Conservation (phyloP, 2,329 filamentous ascomycete species). For the Alternaria sp. region DNA sequence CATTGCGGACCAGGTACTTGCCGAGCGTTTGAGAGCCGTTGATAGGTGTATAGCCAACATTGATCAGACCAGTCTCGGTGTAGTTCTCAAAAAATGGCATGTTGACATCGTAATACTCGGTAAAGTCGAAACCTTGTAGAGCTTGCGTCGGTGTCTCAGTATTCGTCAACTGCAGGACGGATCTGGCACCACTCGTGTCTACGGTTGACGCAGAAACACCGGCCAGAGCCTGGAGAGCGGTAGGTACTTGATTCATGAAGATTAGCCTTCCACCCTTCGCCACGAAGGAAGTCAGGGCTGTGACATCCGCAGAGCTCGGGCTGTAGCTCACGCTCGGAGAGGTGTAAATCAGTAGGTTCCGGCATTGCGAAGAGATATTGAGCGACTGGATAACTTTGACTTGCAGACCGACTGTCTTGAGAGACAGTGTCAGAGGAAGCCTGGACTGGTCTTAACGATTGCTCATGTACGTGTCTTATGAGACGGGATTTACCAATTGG, state of each 20-base stretch:
- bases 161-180: conserved; percentile 6
- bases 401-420: conserved; percentile 11
- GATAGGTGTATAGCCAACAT: conserved; percentile 10
- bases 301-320: conserved; percentile 6
- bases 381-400: conserved; percentile 9
- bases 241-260: conserved; percentile 12
- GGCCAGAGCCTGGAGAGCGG: conserved; percentile 6
- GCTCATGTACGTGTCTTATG: no score
- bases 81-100: conserved; percentile 15
- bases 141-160: conserved; percentile 5
- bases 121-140: conserved; percentile 8
- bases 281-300: conserved; percentile 6
- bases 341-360: conserved; percentile 9
- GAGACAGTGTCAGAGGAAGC: conserved; percentile 6
- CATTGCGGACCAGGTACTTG: conserved; percentile 1
- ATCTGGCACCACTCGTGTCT: conserved; percentile 5
- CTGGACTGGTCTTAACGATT: background rate
- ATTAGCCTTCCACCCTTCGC: conserved; percentile 7
- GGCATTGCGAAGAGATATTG: conserved; percentile 5
- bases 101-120: conserved; percentile 4
- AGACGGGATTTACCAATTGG: conserved; percentile 2
- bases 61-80: conserved; percentile 2
- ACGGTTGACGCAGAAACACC: conserved; percentile 7
- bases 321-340: conserved; percentile 8
- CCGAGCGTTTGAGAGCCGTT: conserved; percentile 7